Evolutionary conservation across 2,329 filamentous ascomycete species (phyloP).

Genomic region (Claviceps fusiformis): DNA sequence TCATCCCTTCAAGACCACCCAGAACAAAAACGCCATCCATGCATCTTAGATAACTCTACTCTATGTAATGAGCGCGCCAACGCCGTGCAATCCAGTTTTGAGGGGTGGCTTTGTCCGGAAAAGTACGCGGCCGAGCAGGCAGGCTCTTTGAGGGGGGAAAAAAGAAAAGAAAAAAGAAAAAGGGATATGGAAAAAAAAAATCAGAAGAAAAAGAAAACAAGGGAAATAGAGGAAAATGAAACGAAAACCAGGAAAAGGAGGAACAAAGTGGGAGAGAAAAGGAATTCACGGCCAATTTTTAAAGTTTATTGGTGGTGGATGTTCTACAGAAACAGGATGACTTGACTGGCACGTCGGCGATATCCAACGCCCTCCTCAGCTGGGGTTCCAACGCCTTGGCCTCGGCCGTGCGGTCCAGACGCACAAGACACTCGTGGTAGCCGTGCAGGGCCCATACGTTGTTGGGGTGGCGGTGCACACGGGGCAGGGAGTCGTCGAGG

Average conservation of each 20-base stretch:
- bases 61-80: no score
- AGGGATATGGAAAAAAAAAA: no score
- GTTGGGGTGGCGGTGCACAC: slow-evolving; percentile 52
- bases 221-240: not conserved
- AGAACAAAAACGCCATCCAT: no score
- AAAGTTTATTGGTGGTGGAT: slow-evolving; percentile 10
- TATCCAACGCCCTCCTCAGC: slow-evolving; percentile 35
- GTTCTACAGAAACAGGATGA: slow-evolving; percentile 18
- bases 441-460: slow-evolving; percentile 69
- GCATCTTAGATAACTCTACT: no score
- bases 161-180: not conserved
- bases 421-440: slow-evolving; percentile 54
- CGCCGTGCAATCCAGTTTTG: no score
- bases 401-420: slow-evolving; percentile 28
- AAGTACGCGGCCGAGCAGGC: no score
- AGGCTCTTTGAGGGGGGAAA: not conserved
- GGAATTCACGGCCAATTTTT: not conserved
- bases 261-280: no score
- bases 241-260: no score
- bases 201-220: not conserved
- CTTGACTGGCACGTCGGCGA: slow-evolving; percentile 46
- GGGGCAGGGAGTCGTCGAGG: slow-evolving; percentile 42
- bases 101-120: no score
- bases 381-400: slow-evolving; percentile 24
- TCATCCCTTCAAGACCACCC: no score